Percentiles rank a stretch among this genome's conserved stretches.
Evolutionary conservation across 2,329 filamentous ascomycete genomes (phyloP).

Genomic region (Myriosclerotinia curreyana): DNA sequence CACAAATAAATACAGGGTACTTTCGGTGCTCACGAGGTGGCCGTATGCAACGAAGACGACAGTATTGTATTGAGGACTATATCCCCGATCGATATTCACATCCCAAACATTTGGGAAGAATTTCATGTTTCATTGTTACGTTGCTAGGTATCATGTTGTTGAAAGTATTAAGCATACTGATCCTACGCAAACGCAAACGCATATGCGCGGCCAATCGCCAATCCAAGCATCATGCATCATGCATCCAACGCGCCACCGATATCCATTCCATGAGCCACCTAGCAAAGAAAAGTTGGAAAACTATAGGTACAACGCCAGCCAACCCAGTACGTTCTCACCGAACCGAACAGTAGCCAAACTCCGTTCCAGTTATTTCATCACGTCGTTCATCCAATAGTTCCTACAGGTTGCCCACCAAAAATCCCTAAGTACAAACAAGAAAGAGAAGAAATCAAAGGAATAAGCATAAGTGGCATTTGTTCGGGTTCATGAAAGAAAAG

Average conservation of each 20-base stretch:
- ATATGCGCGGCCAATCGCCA: not conserved
- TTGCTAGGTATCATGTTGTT: slow-evolving; percentile 7
- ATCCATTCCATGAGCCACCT: slow-evolving; percentile 13
- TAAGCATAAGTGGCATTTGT: slow-evolving; percentile 15
- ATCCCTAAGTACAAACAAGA: slow-evolving; percentile 24
- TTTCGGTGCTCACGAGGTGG: too few relatives aligned
- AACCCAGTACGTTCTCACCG: slow-evolving; percentile 23
- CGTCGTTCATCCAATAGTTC: slow-evolving; percentile 23
- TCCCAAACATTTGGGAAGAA: not conserved
- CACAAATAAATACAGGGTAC: too few relatives aligned
- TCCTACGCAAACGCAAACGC: not conserved
- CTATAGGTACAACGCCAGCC: slow-evolving; percentile 22
- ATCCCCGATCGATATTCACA: too few relatives aligned
- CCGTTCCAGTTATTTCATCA: slow-evolving; percentile 19
- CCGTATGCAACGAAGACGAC: too few relatives aligned
- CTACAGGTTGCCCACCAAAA: slow-evolving; percentile 12
- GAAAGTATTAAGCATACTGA: slow-evolving; percentile 10
- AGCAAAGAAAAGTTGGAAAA: slow-evolving; percentile 5
- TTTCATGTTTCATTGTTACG: not conserved
- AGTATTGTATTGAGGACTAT: too few relatives aligned
- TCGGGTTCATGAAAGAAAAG: not conserved
- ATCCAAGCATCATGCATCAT: slow-evolving; percentile 18
- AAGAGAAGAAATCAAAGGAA: slow-evolving; percentile 9
- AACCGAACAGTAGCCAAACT: slow-evolving; percentile 22
- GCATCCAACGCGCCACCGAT: not conserved